These are phyloP conservation scores for Yamadazyma sp. DNA, from an alignment of 1,139 yeast species.

Conservation along the genomic window DNA sequence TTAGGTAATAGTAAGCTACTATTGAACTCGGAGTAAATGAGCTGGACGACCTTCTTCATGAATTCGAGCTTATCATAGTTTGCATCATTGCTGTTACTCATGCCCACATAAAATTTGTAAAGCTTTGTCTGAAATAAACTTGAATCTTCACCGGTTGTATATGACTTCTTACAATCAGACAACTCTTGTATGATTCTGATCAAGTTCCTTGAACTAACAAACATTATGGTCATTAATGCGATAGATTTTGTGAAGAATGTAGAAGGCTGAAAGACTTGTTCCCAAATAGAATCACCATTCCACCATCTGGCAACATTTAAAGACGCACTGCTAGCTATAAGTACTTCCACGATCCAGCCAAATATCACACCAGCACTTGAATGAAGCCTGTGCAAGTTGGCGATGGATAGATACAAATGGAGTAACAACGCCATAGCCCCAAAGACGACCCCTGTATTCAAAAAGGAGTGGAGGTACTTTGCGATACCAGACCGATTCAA, in stretches of 20 bases:
- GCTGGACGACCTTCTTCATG: conserved; percentile 2
- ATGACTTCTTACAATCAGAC: conserved; percentile 15
- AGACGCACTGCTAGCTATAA: conserved; percentile 56
- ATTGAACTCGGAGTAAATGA: conserved; percentile 3
- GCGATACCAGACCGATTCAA: conserved; percentile 15
- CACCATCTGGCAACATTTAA: conserved; percentile 28
- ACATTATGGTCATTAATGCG: conserved; percentile 25
- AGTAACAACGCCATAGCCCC: conserved; percentile 17
- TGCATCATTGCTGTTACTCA: conserved; percentile 14
- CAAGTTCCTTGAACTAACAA: conserved; percentile 32
- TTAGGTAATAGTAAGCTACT: conserved; percentile 18
- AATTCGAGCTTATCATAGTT: conserved; percentile 12
- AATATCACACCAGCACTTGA: conserved; percentile 59
- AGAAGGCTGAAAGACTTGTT: conserved; percentile 31
- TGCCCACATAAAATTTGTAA: conserved; percentile 25
- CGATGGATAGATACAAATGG: conserved; percentile 44
- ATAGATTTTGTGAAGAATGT: conserved; percentile 26
- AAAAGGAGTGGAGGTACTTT: conserved; percentile 2
- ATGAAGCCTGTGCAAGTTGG: conserved; percentile 54
- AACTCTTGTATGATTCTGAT: conserved; percentile 26
- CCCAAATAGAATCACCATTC: conserved; percentile 26
- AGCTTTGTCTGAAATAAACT: conserved; percentile 23
- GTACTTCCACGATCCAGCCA: conserved; percentile 58
- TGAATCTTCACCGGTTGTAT: conserved; percentile 6
- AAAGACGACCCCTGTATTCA: conserved; percentile 7